These are phyloP conservation scores for Tetraselmis striata DNA, from an alignment of 139 green algal species.

Conservation along the genomic window DNA sequence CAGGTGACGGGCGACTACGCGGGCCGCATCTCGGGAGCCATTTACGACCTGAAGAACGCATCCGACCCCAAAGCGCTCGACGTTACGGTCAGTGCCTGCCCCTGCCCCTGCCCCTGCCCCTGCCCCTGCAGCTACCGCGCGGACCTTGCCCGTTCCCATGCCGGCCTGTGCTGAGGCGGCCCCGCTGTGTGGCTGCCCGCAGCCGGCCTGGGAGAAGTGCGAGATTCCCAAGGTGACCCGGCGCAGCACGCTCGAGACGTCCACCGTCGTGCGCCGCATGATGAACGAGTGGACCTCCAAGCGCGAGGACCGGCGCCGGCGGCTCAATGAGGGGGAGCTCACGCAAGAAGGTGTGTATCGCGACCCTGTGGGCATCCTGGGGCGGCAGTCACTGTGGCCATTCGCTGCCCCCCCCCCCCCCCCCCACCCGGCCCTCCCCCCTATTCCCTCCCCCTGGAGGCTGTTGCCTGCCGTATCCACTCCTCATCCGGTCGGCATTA, in stretches of 20 bases:
- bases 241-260: neutral
- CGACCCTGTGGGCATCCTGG: too few relatives aligned
- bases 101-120: too few relatives aligned
- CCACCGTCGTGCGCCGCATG: neutral
- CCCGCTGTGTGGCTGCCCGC: neutral
- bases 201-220: neutral
- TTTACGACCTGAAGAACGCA: conserved; percentile 49
- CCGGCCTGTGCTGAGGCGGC: too few relatives aligned
- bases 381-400: too few relatives aligned
- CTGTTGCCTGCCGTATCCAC: too few relatives aligned
- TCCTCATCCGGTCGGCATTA: too few relatives aligned
- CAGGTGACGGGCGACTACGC: conserved; percentile 58
- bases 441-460: too few relatives aligned
- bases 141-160: too few relatives aligned
- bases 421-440: too few relatives aligned
- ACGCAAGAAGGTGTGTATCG: neutral
- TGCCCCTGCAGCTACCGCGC: too few relatives aligned
- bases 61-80: conserved; percentile 24
- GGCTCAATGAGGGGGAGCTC: neutral
- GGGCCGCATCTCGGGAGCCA: conserved; percentile 42
- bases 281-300: neutral
- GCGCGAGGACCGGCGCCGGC: neutral
- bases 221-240: neutral
- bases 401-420: too few relatives aligned
- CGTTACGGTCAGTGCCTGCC: neutral